Percentiles rank a stretch among this genome's conserved stretches.
Conservation (phyloP, 768 basidiomycete genomes). For the Chiua virens region DNA sequence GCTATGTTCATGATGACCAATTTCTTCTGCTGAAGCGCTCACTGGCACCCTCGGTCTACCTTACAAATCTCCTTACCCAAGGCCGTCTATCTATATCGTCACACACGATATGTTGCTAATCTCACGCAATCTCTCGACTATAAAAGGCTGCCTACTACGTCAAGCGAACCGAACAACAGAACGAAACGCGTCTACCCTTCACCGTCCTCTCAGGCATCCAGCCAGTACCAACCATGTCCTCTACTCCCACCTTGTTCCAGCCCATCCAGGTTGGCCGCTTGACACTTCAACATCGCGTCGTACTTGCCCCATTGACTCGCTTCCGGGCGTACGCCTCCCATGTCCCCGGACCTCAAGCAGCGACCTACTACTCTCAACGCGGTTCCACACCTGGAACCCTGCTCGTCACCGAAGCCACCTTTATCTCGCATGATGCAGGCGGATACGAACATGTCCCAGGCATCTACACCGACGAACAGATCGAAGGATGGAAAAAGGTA, state of each 20-base stretch:
- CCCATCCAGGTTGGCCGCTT: conserved; percentile 45
- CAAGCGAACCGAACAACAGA: neutral
- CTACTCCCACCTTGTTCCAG: conserved; percentile 39
- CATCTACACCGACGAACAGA: conserved; percentile 44
- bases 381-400: conserved; percentile 42
- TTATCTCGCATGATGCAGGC: conserved; percentile 48
- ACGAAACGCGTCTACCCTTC: neutral
- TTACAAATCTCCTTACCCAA: too few relatives aligned
- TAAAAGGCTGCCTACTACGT: neutral
- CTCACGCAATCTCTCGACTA: neutral
- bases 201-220: neutral
- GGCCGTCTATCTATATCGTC: too few relatives aligned
- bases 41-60: too few relatives aligned
- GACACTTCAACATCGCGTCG: conserved; percentile 48
- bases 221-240: neutral
- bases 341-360: conserved; percentile 36
- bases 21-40: too few relatives aligned
- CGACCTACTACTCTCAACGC: conserved; percentile 50
- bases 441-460: conserved; percentile 40
- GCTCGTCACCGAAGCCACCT: conserved; percentile 56
- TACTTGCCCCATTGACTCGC: conserved; percentile 54
- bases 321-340: conserved; percentile 36
- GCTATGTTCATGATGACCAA: too few relatives aligned
- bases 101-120: neutral
- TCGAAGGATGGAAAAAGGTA: conserved; percentile 47